A percentile compares a stretch with the other conserved stretches of the same genome.
Conservation (phyloP, 495 filamentous ascomycete species). For the Lentithecium fluviatile region DNA sequence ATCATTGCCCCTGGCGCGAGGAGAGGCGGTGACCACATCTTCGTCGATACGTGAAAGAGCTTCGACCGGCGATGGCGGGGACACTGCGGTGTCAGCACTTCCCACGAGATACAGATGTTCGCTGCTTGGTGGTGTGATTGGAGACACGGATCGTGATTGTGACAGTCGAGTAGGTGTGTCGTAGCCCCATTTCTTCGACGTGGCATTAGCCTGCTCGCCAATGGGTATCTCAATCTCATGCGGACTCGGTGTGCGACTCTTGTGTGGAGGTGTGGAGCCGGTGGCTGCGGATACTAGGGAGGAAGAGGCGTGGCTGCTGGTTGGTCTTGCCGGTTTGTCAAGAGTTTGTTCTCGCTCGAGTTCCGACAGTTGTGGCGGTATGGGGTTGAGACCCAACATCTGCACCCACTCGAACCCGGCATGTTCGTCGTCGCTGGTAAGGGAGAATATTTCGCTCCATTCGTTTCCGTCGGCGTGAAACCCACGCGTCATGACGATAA, state of each 20-base stretch:
- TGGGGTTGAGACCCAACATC: conserved; percentile 72
- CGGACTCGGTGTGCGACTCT: conserved; percentile 52
- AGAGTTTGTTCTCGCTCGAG: conserved; percentile 28
- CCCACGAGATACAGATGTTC: conserved; percentile 2
- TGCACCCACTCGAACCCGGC: conserved; percentile 84
- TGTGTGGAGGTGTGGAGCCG: conserved; percentile 43
- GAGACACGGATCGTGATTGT: conserved; percentile 23
- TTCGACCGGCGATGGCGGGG: conserved; percentile 29
- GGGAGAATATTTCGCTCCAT: conserved; percentile 80
- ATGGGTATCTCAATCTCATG: conserved; percentile 67
- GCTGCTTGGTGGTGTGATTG: conserved; percentile 24
- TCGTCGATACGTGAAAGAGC: neutral
- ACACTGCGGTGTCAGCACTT: neutral
- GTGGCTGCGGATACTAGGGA: conserved; percentile 32
- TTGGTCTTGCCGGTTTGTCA: conserved; percentile 20
- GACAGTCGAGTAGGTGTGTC: conserved; percentile 23
- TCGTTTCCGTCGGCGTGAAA: conserved; percentile 51
- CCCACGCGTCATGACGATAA: conserved; percentile 84
- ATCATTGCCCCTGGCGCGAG: conserved; percentile 5
- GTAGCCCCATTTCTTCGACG: conserved; percentile 41
- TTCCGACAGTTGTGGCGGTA: conserved; percentile 61
- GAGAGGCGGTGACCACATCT: neutral
- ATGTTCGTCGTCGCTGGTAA: conserved; percentile 68
- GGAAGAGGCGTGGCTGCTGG: conserved; percentile 32
- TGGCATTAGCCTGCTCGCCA: conserved; percentile 58